Evolutionary conservation across 768 basidiomycete species (phyloP), one percentile per base, ranked within the genome.

Genomic region (Boletus rufocinnamomeus): DNA sequence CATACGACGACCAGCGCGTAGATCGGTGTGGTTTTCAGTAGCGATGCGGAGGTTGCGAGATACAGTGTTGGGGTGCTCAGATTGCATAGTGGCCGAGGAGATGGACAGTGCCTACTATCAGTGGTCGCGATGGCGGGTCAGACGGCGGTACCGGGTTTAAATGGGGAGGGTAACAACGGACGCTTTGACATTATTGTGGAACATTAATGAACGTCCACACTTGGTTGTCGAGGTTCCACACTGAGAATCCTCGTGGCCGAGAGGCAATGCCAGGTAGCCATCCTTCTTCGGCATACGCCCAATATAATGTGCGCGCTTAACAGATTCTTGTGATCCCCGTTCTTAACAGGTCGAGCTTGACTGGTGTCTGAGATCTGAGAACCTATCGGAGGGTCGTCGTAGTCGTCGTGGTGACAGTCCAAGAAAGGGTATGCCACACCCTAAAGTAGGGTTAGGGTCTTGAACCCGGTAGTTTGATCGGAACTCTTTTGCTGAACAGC

Each of bases 181-280:
- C 56, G 69, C 68, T 68, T 70, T 72, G 68, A 61, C 66, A 63
- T 61, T 16, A 37, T 37, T 55, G 62, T 59, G 51, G 62, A 21
- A 10, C 19, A 40, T 41, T 41, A 53, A 48, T 54, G 57, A 49
- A 50, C 16, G 54, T 60, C 67, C 69, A 70, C 66, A 63, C 52
- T 45, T 51, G 63, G 57, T 57, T 38, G 63, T 57, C 57, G 35
- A 56, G 17, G 61, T 53, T 59, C 63, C 66, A 62, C 65, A 54
- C 17, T 50, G 48, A 51, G 53, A 46, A 34, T 50, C 32, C 57
- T 61, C 56, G 63, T 62, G 68, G 56, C 27, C 50, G 41, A 21
- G 48, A 58, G 60, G 58, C 53, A 54, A 70, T 60, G 57, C 60
- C 38, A 48, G 30, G 52, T 32, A 23, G 14, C 44, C 35, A 60